phyloP scores from a whole-genome alignment of 805 yeast genomes.

The Hanseniaspora taiwanica region DNA sequence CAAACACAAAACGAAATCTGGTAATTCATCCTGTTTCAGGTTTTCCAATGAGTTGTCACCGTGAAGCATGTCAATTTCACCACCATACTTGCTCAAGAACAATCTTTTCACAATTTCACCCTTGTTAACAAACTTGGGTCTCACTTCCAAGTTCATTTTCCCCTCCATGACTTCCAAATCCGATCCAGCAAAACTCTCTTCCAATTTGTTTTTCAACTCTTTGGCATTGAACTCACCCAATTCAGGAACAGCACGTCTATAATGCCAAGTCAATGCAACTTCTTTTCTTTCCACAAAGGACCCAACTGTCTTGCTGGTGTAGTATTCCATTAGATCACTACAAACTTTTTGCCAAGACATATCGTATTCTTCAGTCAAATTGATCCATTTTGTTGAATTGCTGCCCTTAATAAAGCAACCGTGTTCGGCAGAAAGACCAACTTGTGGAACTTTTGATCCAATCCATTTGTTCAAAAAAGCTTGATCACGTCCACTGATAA shows the following conservation, averaged over 20 bases:
- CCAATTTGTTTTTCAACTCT: constrained; percentile 52
- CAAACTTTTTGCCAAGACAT: constrained; percentile 93
- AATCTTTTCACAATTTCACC: constrained; percentile 88
- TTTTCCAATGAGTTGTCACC: constrained; percentile 11
- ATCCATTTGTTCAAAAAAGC: constrained; percentile 79
- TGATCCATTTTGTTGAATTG: constrained; percentile 60
- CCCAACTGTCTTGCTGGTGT: constrained; percentile 85
- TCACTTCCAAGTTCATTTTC: constrained; percentile 93
- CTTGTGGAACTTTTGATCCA: constrained; percentile 44
- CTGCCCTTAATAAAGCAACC: constrained; percentile 85
- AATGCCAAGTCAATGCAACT: constrained; percentile 97
- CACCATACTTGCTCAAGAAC: constrained; percentile 51
- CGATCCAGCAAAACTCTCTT: constrained; percentile 46
- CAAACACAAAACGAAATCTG: constrained; percentile 77
- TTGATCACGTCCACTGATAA: constrained; percentile 92
- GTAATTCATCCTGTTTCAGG: constrained; percentile 33
- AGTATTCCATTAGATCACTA: constrained; percentile 53
- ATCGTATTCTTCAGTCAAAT: constrained; percentile 68
- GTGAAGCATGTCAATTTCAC: constrained; percentile 31
- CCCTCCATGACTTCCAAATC: constrained; percentile 96
- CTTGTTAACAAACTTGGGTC: constrained; percentile 88
- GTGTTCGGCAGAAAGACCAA: constrained; percentile 92
- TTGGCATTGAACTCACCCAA: constrained; percentile 79
- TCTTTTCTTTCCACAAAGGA: constrained; percentile 74
- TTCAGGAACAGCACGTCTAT: constrained; percentile 87